A percentile compares a stretch with the other conserved stretches of the same genome.
Evolutionary conservation across 2,329 filamentous ascomycete species (phyloP).

Genomic region (Pseudocercospora fuligena): DNA sequence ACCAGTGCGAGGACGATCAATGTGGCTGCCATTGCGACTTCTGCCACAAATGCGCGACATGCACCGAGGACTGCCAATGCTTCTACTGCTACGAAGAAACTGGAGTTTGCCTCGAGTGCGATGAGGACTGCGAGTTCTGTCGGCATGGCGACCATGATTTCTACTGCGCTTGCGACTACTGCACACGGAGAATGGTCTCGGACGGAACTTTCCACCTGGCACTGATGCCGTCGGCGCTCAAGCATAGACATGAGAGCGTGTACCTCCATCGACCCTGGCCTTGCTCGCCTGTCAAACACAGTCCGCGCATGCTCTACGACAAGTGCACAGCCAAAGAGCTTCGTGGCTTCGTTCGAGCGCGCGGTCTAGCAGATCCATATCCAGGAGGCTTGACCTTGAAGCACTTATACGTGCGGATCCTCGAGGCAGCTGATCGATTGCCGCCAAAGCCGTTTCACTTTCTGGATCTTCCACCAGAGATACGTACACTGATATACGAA

Average conservation of each 20-base stretch:
- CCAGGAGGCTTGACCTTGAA: conserved; percentile 29
- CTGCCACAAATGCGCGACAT: neutral
- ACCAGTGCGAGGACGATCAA: neutral
- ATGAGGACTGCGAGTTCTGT: neutral
- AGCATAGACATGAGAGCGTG: conserved; percentile 8
- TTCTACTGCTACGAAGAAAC: neutral
- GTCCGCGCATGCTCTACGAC: conserved; percentile 14
- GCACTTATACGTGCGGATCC: conserved; percentile 24
- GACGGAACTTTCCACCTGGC: neutral
- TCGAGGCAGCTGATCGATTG: conserved; percentile 22
- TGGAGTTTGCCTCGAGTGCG: neutral
- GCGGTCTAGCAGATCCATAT: conserved; percentile 28
- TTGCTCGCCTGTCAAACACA: neutral
- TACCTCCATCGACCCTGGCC: neutral
- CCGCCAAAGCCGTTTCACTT: conserved; percentile 23
- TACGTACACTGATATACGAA: conserved; percentile 31
- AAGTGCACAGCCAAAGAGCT: conserved; percentile 19
- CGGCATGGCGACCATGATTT: neutral
- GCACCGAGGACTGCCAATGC: neutral
- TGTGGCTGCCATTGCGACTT: neutral
- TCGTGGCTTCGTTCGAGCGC: conserved; percentile 22
- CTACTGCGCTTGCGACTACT: neutral
- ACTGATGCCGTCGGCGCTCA: neutral
- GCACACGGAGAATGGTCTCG: neutral
- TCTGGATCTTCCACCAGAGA: conserved; percentile 32